Evolutionary conservation across 768 basidiomycete genomes (phyloP).

Genomic region (Mrakia blollopis): DNA sequence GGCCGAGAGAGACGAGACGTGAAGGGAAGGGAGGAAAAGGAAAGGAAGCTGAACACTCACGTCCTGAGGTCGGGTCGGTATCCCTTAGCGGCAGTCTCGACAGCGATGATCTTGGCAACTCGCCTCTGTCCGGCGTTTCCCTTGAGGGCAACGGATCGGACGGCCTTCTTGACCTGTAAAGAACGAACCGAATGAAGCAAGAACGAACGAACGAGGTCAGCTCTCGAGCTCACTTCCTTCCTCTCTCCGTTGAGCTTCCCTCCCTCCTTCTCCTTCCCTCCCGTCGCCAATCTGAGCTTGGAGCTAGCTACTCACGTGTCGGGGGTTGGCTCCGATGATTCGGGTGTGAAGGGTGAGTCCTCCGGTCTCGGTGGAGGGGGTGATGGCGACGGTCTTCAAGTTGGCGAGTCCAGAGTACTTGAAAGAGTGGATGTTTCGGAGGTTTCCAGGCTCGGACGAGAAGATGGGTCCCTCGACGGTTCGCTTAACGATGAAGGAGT

Average conservation of each 20-base stretch:
- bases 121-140: slow-evolving; percentile 35
- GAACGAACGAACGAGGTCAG: background rate
- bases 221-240: background rate
- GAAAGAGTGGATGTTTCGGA: slow-evolving; percentile 62
- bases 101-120: slow-evolving; percentile 45
- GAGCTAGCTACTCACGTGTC: background rate
- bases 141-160: slow-evolving; percentile 26
- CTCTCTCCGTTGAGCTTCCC: background rate
- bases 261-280: background rate
- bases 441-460: slow-evolving; percentile 65
- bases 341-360: slow-evolving; percentile 32
- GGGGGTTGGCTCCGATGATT: slow-evolving; percentile 26
- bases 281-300: background rate
- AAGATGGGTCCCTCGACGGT: slow-evolving; percentile 67
- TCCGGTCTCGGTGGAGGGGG: slow-evolving; percentile 16
- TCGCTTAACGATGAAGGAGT: slow-evolving; percentile 80
- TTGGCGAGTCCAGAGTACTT: slow-evolving; percentile 89
- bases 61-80: slow-evolving; percentile 45
- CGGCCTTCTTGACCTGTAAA: slow-evolving; percentile 27
- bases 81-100: slow-evolving; percentile 43
- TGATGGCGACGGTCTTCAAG: slow-evolving; percentile 52
- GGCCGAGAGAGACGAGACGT: background rate
- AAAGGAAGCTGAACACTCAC: slow-evolving; percentile 33
- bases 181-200: background rate
- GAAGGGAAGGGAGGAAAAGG: background rate